Conservation (phyloP, 106 monocot species). For the Agapanthus africanus region DNA sequence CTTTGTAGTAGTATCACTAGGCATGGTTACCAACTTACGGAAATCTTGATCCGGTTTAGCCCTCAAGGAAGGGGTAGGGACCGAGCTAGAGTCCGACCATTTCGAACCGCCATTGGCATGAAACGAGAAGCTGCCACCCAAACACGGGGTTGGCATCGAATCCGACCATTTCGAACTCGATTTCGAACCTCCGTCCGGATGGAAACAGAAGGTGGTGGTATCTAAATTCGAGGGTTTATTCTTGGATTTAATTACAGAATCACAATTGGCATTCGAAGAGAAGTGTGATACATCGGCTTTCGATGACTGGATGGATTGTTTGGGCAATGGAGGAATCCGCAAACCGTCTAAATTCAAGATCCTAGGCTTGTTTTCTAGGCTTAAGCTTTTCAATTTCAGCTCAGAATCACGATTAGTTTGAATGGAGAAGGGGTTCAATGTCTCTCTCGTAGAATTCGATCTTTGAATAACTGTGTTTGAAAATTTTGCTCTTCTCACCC, state of each 20-base stretch:
- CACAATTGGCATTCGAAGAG: neutral
- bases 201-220: slow-evolving; percentile 4
- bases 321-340: neutral
- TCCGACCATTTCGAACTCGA: slow-evolving; percentile 3
- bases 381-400: slow-evolving; percentile 5
- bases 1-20: no score
- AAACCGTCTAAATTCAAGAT: neutral
- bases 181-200: slow-evolving; percentile 3
- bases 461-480: slow-evolving; percentile 26
- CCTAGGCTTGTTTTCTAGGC: slow-evolving; percentile 1
- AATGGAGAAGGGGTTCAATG: neutral
- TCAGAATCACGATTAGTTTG: neutral
- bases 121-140: slow-evolving; percentile 8
- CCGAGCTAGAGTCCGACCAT: neutral
- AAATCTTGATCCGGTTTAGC: neutral
- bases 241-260: neutral
- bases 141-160: neutral
- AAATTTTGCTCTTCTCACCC: slow-evolving; percentile 36
- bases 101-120: neutral
- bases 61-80: slow-evolving; percentile 4
- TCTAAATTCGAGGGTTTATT: neutral
- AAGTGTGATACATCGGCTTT: neutral
- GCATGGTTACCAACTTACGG: no score
- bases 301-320: neutral
- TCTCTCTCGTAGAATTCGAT: slow-evolving; percentile 11